Evolutionary conservation across 805 yeast species (phyloP), one percentile per base, ranked within the genome.

Genomic region (Metschnikowia picachoensis): DNA sequence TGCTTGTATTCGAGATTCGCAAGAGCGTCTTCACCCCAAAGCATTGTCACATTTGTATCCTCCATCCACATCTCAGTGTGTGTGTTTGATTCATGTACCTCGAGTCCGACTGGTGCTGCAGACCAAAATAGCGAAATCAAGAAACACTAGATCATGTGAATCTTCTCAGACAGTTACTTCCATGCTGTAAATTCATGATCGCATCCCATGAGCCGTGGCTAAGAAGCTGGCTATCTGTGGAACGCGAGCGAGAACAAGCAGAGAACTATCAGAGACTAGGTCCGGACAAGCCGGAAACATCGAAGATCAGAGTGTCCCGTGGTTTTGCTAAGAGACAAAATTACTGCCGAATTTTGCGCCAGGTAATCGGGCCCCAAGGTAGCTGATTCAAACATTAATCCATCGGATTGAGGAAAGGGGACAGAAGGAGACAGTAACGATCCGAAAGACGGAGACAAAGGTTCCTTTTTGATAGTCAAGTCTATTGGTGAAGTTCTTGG

Each of bases 341-440:
- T 69, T 65, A 59, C 74, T 70, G 65, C 75, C 62, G 75, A 70
- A 70, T 69, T 68, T 67, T 70, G 74, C 74, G 64, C 74, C 71
- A 69, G 57, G 46, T 50, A 57, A 60, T 66, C 72, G 56, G 51
- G 50, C 46, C 58, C 52, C 51, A 50, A 50, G 34, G 53, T 43
- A 54, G 58, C 50, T 50, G 56, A 46, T 14, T 40, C 38, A 41
- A 46, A 49, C 47, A 44, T 44, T 32, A 44, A 44, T 15, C 43
- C 39, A 15, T 44, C 47, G 35, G 47, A 41, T 25, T 35, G 41
- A 36, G 47, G 35, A 28, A 41, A 39, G 37, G 39, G 28, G n/a
- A 25, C 31, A 28, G 20, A n/a, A 32, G 43, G 42, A 35, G 39
- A 30, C 33, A 35, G 46, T 11, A 35, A 16, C 39, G 37, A 35